Base-by-base conservation (phyloP, 2,329 filamentous ascomycete species). In the Diaporthe sp. region DNA sequence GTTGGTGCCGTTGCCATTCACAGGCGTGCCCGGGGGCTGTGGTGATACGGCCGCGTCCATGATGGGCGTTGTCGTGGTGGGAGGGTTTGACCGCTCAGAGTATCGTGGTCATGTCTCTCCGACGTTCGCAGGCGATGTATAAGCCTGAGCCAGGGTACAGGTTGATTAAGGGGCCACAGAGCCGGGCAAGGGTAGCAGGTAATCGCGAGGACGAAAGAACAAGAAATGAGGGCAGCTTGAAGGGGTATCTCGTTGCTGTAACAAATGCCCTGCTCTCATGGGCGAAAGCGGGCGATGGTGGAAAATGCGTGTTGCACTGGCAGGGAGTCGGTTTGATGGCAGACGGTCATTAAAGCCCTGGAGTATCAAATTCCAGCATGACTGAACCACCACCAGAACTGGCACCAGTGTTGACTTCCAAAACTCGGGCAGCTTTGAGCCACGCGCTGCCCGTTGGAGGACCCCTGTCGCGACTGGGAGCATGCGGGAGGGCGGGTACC, bases 21-120 rank as follows among this genome's bases (percentile, higher is more conserved):
- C 78, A 77, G 85, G 83, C 76, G 86, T 80, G 77, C 83, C 84
- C 81, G 85, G 84, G 77, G 83, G 81, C 79, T 86, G 81, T 75
- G 88, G 83, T 75, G 88, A 85, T 73, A 86, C 86, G 78, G 89
- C 87, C 84, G 82, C 79, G 78, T 91, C 90, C 90, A 91, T 91
- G 81, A 76, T 85, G 82, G 79, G 77, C 76, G 76, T 71, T 53
- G 73, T 73, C 57, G 75, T 77, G 53, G 61, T 49, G 73, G 67
- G 60, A 17, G 58, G 58, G 28, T 15, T 15, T 47, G 47, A 57
- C 51, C 25, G 44, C 49, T 76, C 63, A 77, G 42, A 61, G 44
- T 37, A 71, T 75, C 51, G 65, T 67, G 55, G 75, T 75, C 77
- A 78, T 77, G 57, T 75, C 75, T 74, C 53, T 70, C 34, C 34